Conservation (phyloP, 306 rosid species). For the Adenanthera pavonina region DNA sequence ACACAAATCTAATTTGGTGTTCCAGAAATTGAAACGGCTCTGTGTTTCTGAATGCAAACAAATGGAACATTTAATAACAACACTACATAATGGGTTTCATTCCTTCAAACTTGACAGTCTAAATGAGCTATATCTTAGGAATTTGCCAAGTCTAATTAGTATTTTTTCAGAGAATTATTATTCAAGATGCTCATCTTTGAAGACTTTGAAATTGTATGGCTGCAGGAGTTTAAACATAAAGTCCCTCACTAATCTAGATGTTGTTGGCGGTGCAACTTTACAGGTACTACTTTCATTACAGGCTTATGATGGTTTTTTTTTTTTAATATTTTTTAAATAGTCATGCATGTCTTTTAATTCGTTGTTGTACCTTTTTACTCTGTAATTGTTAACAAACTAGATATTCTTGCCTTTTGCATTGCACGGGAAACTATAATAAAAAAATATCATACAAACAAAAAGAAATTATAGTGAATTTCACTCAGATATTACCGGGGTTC, state of each 20-base stretch:
- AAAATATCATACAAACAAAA: no score
- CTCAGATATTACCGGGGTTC: no score
- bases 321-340: no score
- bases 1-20: not conserved
- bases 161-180: no score
- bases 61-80: not conserved
- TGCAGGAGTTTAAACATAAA: not conserved
- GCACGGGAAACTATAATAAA: no score
- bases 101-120: not conserved
- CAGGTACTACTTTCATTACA: not conserved
- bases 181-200: not conserved
- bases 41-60: not conserved
- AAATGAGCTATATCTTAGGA: rapidly evolving
- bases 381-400: no score
- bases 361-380: no score
- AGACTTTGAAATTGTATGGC: rapidly evolving
- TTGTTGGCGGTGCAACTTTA: not conserved
- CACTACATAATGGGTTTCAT: not conserved
- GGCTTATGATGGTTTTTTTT: no score
- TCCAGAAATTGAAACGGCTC: not conserved
- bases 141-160: not conserved
- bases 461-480: no score
- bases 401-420: no score
- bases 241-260: not conserved
- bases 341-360: not conserved